Conservation (phyloP, 805 yeast species). For the Schizosaccharomyces pombe region DNA sequence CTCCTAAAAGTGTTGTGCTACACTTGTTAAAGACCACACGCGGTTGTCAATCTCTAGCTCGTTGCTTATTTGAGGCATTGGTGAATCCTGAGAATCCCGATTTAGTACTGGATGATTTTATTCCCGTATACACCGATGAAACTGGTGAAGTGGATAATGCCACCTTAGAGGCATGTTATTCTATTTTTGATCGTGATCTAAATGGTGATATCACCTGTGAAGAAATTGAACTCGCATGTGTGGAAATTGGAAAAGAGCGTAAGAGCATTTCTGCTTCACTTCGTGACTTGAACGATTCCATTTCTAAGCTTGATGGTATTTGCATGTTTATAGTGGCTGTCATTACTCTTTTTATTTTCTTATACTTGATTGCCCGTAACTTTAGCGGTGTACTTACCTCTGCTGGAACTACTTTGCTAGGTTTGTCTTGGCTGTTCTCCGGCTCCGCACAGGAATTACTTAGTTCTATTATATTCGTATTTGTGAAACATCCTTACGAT, state of each 20-base stretch:
- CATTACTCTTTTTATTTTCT: conserved; percentile 17
- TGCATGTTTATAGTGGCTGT: conserved; percentile 15
- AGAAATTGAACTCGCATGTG: conserved; percentile 16
- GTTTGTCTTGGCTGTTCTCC: conserved; percentile 19
- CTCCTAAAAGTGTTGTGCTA: neutral
- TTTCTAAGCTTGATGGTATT: conserved; percentile 18
- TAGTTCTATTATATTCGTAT: conserved; percentile 19
- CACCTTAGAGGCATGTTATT: conserved; percentile 1
- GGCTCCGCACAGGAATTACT: conserved; percentile 19
- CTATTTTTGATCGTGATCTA: conserved; percentile 13
- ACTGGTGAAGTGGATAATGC: conserved; percentile 7
- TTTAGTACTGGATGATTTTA: conserved; percentile 15
- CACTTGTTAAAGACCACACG: conserved; percentile 1
- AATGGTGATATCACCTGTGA: conserved; percentile 18
- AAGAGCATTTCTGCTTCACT: conserved; percentile 18
- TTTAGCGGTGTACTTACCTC: conserved; percentile 21
- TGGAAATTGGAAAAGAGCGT: conserved; percentile 16
- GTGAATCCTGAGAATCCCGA: conserved; percentile 15
- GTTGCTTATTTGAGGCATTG: conserved; percentile 6
- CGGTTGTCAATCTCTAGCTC: conserved; percentile 3
- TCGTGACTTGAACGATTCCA: conserved; percentile 20
- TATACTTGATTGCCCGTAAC: conserved; percentile 21
- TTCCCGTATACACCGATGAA: conserved; percentile 19
- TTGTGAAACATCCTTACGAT: conserved; percentile 22
- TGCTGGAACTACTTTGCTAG: conserved; percentile 19